Conservation (phyloP, 2,329 filamentous ascomycete genomes). For the Endothia cerciana region DNA sequence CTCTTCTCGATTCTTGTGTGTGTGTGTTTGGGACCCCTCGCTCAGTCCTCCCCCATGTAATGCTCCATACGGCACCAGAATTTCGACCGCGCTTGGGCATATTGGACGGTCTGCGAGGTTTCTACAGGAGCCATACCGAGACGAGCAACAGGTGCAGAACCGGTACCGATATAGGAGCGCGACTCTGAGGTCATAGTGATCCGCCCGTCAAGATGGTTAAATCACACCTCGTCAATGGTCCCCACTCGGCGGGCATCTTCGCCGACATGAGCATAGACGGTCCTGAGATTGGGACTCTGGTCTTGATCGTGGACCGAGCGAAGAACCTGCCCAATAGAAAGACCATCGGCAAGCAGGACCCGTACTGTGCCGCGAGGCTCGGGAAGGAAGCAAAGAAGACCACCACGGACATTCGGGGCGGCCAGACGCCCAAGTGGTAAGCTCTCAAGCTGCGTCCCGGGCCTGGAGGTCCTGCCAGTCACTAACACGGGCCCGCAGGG, state of each 20-base stretch:
- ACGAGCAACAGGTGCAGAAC: slow-evolving; percentile 12
- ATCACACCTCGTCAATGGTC: slow-evolving; percentile 60
- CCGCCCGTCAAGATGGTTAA: slow-evolving; percentile 52
- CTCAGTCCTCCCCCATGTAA: background rate
- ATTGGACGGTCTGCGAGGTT: slow-evolving; percentile 8
- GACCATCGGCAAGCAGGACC: slow-evolving; percentile 98
- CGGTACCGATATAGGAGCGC: slow-evolving; percentile 7
- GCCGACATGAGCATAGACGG: slow-evolving; percentile 93
- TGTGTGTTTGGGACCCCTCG: slow-evolving; percentile 5
- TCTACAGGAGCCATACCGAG: background rate
- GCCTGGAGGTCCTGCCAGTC: background rate
- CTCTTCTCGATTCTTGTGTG: slow-evolving; percentile 3
- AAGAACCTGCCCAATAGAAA: slow-evolving; percentile 97
- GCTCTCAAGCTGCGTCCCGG: slow-evolving; percentile 34
- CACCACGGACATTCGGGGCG: slow-evolving; percentile 87
- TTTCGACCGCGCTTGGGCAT: background rate
- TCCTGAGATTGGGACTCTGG: slow-evolving; percentile 88
- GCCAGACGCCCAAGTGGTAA: slow-evolving; percentile 95
- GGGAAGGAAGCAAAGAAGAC: slow-evolving; percentile 99
- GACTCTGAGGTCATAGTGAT: slow-evolving; percentile 3
- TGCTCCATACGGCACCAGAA: background rate
- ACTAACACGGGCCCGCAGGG: slow-evolving; percentile 60
- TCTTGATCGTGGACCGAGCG: slow-evolving; percentile 88
- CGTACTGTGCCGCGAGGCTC: slow-evolving; percentile 90
- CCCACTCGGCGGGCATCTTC: slow-evolving; percentile 90